A percentile compares a stretch with the other conserved stretches of the same genome.
Evolutionary conservation across 106 monocot genomes (phyloP).

Genomic region (Narthecium ossifragum): DNA sequence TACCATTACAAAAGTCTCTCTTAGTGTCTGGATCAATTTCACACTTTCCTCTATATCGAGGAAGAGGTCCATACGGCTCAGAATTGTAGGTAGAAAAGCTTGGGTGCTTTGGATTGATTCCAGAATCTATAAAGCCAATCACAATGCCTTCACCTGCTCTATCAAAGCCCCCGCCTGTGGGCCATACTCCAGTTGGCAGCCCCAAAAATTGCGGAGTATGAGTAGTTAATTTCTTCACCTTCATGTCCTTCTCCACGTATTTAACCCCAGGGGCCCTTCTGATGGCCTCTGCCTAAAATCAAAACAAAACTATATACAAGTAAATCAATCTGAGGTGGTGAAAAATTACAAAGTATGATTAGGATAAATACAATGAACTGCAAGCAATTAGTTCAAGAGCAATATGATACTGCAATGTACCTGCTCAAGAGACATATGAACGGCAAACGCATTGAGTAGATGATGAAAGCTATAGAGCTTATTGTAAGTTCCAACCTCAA

Average conservation of each 20-base stretch:
- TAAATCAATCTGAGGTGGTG: neutral
- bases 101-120: constrained; percentile 85
- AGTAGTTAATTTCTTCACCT: constrained; percentile 84
- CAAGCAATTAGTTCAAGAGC: too few relatives aligned
- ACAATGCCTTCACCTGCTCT: constrained; percentile 91
- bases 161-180: constrained; percentile 94
- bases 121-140: constrained; percentile 94
- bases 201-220: constrained; percentile 96
- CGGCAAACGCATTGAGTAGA: constrained; percentile 89
- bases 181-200: constrained; percentile 92
- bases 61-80: constrained; percentile 84
- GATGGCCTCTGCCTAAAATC: constrained; percentile 45
- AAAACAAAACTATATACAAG: neutral
- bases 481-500: constrained; percentile 75
- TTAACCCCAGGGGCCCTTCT: constrained; percentile 70
- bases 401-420: constrained; percentile 20
- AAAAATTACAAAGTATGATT: neutral
- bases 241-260: constrained; percentile 83
- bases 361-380: too few relatives aligned
- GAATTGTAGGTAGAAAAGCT: constrained; percentile 72
- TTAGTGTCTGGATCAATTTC: constrained; percentile 75
- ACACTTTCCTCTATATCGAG: constrained; percentile 82
- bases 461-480: constrained; percentile 90
- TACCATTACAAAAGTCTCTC: constrained; percentile 84
- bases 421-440: constrained; percentile 76